Evolutionary conservation across 768 basidiomycete species (phyloP).

Genomic region (Xerocomellus intermedius): DNA sequence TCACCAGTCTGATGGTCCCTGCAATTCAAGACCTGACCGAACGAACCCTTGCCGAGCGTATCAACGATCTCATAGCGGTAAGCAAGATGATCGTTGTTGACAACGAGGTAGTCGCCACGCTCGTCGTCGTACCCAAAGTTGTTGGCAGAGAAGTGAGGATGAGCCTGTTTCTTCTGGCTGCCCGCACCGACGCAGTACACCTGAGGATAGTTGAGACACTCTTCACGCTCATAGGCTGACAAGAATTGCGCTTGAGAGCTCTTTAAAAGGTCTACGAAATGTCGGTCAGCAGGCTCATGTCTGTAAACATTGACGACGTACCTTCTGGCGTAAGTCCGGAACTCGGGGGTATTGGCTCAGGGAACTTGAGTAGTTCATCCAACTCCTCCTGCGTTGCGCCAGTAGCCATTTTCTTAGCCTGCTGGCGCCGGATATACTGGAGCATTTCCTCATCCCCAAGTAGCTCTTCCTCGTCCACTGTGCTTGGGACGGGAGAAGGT

Average conservation of each 20-base stretch:
- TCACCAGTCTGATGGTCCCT: slow-evolving; percentile 93
- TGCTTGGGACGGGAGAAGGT: slow-evolving; percentile 78
- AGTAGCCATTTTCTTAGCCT: slow-evolving; percentile 79
- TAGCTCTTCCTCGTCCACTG: slow-evolving; percentile 81
- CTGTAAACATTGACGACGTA: slow-evolving; percentile 37
- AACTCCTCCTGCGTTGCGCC: slow-evolving; percentile 86
- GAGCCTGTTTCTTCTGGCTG: slow-evolving; percentile 82
- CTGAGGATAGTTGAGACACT: slow-evolving; percentile 82
- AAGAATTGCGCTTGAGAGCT: slow-evolving; percentile 66
- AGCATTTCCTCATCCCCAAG: slow-evolving; percentile 97
- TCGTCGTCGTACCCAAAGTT: slow-evolving; percentile 98
- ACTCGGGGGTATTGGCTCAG: slow-evolving; percentile 79
- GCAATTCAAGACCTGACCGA: slow-evolving; percentile 95
- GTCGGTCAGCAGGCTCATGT: slow-evolving; percentile 6
- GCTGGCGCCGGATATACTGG: slow-evolving; percentile 87
- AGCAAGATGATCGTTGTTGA: slow-evolving; percentile 88
- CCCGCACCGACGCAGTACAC: slow-evolving; percentile 81
- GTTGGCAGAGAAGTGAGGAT: slow-evolving; percentile 67
- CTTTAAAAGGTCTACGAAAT: slow-evolving; percentile 57
- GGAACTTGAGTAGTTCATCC: slow-evolving; percentile 87
- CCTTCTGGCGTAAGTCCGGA: slow-evolving; percentile 66
- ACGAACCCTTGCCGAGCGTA: slow-evolving; percentile 95
- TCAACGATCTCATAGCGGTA: slow-evolving; percentile 96
- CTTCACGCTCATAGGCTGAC: slow-evolving; percentile 86
- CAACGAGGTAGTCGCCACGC: slow-evolving; percentile 92